Conservation (phyloP, 768 basidiomycete species). For the Mycena epipterygia region DNA sequence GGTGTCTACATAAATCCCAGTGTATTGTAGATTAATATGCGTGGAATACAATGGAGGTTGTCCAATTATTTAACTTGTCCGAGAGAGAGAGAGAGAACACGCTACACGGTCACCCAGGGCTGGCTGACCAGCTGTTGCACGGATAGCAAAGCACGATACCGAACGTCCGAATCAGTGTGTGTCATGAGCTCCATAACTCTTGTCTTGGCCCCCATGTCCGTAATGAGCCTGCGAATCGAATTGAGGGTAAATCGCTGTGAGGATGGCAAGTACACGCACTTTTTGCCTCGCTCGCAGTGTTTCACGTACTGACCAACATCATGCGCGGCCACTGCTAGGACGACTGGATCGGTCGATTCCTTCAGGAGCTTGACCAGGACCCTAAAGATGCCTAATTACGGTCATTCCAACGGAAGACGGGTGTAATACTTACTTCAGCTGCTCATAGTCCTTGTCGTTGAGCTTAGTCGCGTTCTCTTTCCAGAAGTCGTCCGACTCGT, state of each 20-base stretch:
- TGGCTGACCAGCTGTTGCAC: conserved; percentile 95
- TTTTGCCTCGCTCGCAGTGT: conserved; percentile 92
- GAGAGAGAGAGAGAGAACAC: neutral
- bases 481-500: conserved; percentile 98
- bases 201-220: conserved; percentile 89
- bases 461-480: conserved; percentile 92
- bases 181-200: conserved; percentile 95
- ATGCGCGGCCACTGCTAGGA: conserved; percentile 92
- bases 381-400: conserved; percentile 55
- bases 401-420: neutral
- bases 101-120: conserved; percentile 76
- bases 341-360: conserved; percentile 77
- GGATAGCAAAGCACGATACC: conserved; percentile 91
- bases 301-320: conserved; percentile 97
- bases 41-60: conserved; percentile 30
- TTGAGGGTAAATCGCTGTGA: conserved; percentile 4
- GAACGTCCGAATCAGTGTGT: conserved; percentile 88
- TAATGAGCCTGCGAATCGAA: conserved; percentile 68
- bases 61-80: conserved; percentile 32
- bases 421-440: conserved; percentile 75
- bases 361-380: conserved; percentile 79
- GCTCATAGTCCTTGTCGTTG: conserved; percentile 87
- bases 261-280: conserved; percentile 62
- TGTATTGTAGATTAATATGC: conserved; percentile 20
- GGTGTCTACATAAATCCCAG: conserved; percentile 55